Percentiles rank a stretch among this genome's conserved stretches.
Evolutionary conservation across 169 alveolate species (phyloP).

Genomic region (Plasmodium vivax): DNA sequence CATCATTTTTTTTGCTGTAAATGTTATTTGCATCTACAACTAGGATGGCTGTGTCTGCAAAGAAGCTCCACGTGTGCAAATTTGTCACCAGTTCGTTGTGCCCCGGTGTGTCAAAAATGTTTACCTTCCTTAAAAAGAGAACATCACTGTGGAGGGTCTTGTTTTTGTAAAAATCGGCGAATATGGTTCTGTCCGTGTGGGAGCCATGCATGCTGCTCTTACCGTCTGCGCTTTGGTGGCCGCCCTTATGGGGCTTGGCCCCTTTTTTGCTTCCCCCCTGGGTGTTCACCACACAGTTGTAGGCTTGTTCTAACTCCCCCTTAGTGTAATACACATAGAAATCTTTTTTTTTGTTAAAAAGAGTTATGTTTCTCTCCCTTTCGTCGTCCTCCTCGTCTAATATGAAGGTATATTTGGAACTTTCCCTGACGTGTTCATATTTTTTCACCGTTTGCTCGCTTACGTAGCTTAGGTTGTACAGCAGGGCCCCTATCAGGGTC

Average conservation of each 20-base stretch:
- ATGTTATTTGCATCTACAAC: slow-evolving; percentile 81
- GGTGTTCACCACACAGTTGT: background rate
- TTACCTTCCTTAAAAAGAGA: slow-evolving; percentile 73
- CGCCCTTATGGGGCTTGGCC: background rate
- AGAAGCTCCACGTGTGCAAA: slow-evolving; percentile 81
- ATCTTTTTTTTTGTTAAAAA: slow-evolving; percentile 67
- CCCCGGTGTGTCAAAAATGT: slow-evolving; percentile 85
- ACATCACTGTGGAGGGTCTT: slow-evolving; percentile 5
- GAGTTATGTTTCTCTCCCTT: slow-evolving; percentile 82
- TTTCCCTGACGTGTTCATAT: slow-evolving; percentile 59
- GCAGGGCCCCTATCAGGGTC: slow-evolving; percentile 80
- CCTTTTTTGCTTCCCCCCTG: background rate
- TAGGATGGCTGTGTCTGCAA: slow-evolving; percentile 81
- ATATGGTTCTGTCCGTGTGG: slow-evolving; percentile 36
- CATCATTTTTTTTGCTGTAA: slow-evolving; percentile 75
- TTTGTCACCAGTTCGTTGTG: slow-evolving; percentile 81
- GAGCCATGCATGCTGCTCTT: background rate
- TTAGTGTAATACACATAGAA: slow-evolving; percentile 47
- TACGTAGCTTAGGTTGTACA: slow-evolving; percentile 59
- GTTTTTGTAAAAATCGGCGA: slow-evolving; percentile 16
- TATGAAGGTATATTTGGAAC: slow-evolving; percentile 76
- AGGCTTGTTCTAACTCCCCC: slow-evolving; percentile 21
- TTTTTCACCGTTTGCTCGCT: slow-evolving; percentile 58
- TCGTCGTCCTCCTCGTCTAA: slow-evolving; percentile 86
- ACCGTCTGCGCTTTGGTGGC: background rate